Conservation (phyloP, 2,329 filamentous ascomycete species). For the Cladosporium sphaerospermum region DNA sequence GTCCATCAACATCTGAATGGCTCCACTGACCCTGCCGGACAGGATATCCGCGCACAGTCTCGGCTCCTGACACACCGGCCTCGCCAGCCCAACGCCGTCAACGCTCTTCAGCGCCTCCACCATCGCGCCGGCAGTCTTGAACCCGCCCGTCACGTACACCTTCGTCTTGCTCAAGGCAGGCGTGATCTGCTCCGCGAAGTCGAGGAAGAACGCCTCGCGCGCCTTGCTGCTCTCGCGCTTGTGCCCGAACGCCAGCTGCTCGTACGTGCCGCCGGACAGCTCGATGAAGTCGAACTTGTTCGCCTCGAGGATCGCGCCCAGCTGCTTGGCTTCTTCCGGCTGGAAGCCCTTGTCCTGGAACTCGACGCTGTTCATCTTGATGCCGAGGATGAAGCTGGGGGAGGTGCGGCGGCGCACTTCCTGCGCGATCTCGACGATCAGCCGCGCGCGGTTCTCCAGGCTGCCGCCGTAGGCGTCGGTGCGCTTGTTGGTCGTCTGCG, state of each 20-base stretch:
- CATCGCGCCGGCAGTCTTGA: constrained; percentile 53
- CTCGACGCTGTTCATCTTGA: constrained; percentile 56
- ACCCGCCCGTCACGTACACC: constrained; percentile 54
- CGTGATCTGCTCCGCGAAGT: constrained; percentile 51
- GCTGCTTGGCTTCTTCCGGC: constrained; percentile 44
- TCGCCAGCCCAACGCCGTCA: constrained; percentile 55
- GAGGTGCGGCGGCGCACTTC: constrained; percentile 33
- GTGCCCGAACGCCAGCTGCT: constrained; percentile 42
- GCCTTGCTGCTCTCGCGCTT: constrained; percentile 50
- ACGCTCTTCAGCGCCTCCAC: constrained; percentile 51
- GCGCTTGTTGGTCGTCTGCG: constrained; percentile 36
- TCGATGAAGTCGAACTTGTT: constrained; percentile 53
- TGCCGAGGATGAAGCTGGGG: constrained; percentile 42
- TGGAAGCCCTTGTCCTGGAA: constrained; percentile 49
- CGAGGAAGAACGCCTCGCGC: constrained; percentile 48
- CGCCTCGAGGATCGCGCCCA: constrained; percentile 45
- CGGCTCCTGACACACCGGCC: constrained; percentile 49
- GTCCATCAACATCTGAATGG: constrained; percentile 43
- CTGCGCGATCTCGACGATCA: constrained; percentile 36
- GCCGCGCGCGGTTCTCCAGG: constrained; percentile 38
- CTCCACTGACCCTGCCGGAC: constrained; percentile 40
- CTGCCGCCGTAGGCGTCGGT: constrained; percentile 41
- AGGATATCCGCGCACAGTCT: constrained; percentile 42
- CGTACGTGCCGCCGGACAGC: constrained; percentile 55
- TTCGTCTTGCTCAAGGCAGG: constrained; percentile 47